Evolutionary conservation across 345 rosid species (phyloP).

Genomic region (Eucalyptus lansdowneana): DNA sequence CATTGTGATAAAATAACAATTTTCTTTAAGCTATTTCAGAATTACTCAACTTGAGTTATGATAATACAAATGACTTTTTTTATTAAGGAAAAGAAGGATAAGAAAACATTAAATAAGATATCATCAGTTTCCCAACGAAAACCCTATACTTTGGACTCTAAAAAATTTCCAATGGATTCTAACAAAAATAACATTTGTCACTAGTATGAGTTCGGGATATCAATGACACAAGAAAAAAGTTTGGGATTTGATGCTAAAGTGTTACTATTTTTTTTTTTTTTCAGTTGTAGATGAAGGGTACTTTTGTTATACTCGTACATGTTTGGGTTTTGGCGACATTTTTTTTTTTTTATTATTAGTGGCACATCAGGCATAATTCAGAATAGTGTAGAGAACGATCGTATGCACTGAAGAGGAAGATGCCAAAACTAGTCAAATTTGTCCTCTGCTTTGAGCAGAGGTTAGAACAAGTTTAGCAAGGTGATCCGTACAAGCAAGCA

Average conservation of each 20-base stretch:
- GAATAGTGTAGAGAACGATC: not conserved
- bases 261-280: not conserved
- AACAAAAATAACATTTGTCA: not conserved
- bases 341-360: too few relatives aligned
- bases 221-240: not conserved
- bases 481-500: not conserved
- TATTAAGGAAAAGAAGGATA: too few relatives aligned
- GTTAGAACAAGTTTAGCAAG: not conserved
- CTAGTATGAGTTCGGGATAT: accelerated
- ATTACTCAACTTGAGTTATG: not conserved
- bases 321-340: not conserved
- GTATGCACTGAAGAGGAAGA: not conserved
- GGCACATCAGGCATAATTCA: not conserved
- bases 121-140: too few relatives aligned
- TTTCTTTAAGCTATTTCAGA: not conserved
- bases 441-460: not conserved
- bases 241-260: not conserved
- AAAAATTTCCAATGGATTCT: not conserved
- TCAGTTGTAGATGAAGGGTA: not conserved
- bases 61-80: too few relatives aligned
- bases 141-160: not conserved
- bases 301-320: not conserved
- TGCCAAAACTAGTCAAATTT: not conserved
- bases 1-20: too few relatives aligned
- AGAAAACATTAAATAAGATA: too few relatives aligned